Base-by-base conservation (phyloP, 768 basidiomycete species). In the Tricholoma sp. region DNA sequence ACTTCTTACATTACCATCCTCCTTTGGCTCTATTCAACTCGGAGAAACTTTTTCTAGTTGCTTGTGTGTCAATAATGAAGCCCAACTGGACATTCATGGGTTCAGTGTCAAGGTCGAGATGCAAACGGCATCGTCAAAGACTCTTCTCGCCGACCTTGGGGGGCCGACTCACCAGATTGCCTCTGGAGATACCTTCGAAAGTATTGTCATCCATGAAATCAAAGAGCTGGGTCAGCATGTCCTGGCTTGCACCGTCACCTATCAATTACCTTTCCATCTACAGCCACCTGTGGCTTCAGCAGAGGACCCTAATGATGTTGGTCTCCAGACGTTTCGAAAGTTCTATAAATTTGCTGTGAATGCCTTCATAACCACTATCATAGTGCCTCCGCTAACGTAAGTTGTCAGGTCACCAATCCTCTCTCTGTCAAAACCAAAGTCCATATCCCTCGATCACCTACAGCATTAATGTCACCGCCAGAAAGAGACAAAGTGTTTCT, bases 351-450 rank as follows among this genome's bases (percentile, higher is more conserved):
- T 95, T 71, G 83, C 83, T 50, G 92, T 95, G 66, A 68, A 89
- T 80, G 24, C 16, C 45, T 39, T 46, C 27, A 41, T 50, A 16
- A 32, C 7, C 9, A 29, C 7, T 9, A 10, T 47, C 32, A 5
- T 37, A 47, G 41, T 22, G 5, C 49, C 45, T 43, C 49, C 39
- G 54, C 35, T 56, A 35, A 35, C 49, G 50, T 11, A 43, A 19
- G 19, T 56, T 50, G 47, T 14, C 62, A 96, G 92, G 93, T 94
- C 22, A 88, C 86, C n/a, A 95, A 96, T 63, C 95, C 95, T 0
- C 75, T 98, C 12, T 92, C 92, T 0, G 94, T 98, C 57, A 96
- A 96, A 72, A 97, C 94, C 12, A 95, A 95, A 69, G 91, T 96
- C 0, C 91, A 97, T 68, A 66, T 77, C 2, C 82, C 91, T 0